These are phyloP conservation scores for Isabelozyma gotoi DNA, from an alignment of 805 yeast species.

Conservation along the genomic window DNA sequence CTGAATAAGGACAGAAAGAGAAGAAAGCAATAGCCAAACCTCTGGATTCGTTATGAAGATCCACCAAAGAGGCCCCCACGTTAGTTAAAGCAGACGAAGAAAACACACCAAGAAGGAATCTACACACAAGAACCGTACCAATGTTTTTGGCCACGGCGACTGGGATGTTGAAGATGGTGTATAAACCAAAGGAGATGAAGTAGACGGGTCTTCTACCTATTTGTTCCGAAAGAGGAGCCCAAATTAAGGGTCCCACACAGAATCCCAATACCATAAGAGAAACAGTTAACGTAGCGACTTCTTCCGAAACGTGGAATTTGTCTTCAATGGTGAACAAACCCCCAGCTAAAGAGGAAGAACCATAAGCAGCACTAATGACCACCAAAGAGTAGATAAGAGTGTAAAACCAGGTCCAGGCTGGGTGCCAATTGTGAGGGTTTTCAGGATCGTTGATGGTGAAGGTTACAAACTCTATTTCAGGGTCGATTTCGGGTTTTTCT, in stretches of 20 bases:
- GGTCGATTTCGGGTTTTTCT: constrained; percentile 37
- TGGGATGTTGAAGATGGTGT: constrained; percentile 80
- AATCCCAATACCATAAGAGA: constrained; percentile 90
- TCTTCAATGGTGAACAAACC: constrained; percentile 70
- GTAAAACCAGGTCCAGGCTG: constrained; percentile 55
- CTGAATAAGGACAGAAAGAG: constrained; percentile 90
- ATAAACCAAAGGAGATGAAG: constrained; percentile 69
- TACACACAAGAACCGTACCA: constrained; percentile 75
- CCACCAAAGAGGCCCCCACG: constrained; percentile 91
- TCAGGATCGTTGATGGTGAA: constrained; percentile 78
- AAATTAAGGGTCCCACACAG: constrained; percentile 79
- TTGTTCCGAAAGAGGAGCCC: constrained; percentile 88
- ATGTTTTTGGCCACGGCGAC: constrained; percentile 83
- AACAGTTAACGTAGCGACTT: constrained; percentile 77
- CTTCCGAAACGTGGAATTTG: constrained; percentile 66
- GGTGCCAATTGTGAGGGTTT: constrained; percentile 86
- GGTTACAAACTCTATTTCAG: constrained; percentile 81
- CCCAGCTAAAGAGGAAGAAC: constrained; percentile 88
- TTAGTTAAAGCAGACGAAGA: constrained; percentile 79
- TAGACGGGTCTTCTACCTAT: constrained; percentile 86
- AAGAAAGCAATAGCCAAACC: constrained; percentile 90
- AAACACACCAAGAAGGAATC: constrained; percentile 87
- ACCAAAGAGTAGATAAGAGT: constrained; percentile 67
- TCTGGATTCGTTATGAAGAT: constrained; percentile 77
- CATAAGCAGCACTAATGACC: constrained; percentile 90